These are phyloP conservation scores for Arctium minus DNA, from an alignment of 129 eudicot genomes.

Conservation along the genomic window DNA sequence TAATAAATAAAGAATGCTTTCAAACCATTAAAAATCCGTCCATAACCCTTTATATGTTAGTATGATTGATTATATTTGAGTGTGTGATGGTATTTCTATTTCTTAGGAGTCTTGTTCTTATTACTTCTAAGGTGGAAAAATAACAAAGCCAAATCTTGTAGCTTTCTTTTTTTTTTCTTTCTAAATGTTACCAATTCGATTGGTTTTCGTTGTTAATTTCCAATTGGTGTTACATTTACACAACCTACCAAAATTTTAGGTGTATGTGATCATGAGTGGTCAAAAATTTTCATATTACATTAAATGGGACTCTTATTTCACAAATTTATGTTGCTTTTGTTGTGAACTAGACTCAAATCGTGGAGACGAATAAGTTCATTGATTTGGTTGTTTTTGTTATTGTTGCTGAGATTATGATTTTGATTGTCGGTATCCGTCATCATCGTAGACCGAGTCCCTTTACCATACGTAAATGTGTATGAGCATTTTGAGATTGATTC, in stretches of 20 bases:
- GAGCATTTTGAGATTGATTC: no score
- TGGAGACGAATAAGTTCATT: not conserved
- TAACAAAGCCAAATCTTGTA: no score
- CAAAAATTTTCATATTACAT: not conserved
- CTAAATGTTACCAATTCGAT: not conserved
- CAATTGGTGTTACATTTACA: not conserved
- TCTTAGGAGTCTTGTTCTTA: no score
- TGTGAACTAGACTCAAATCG: not conserved
- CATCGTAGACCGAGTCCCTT: not conserved
- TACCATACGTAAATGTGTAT: no score
- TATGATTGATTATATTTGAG: no score
- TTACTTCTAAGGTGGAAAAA: no score
- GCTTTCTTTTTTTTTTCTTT: no score
- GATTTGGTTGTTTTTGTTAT: not conserved
- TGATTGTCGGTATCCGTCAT: not conserved
- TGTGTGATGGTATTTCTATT: no score
- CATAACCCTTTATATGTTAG: no score
- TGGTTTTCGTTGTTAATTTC: not conserved
- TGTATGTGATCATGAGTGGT: not conserved
- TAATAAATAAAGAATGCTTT: no score
- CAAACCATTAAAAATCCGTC: no score
- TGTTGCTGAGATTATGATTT: no score
- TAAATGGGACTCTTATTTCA: not conserved
- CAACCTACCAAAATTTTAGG: not conserved
- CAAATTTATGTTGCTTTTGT: not conserved